These are phyloP conservation scores for Wickerhamiella qilinensis DNA, from an alignment of 805 yeast species.

Conservation along the genomic window DNA sequence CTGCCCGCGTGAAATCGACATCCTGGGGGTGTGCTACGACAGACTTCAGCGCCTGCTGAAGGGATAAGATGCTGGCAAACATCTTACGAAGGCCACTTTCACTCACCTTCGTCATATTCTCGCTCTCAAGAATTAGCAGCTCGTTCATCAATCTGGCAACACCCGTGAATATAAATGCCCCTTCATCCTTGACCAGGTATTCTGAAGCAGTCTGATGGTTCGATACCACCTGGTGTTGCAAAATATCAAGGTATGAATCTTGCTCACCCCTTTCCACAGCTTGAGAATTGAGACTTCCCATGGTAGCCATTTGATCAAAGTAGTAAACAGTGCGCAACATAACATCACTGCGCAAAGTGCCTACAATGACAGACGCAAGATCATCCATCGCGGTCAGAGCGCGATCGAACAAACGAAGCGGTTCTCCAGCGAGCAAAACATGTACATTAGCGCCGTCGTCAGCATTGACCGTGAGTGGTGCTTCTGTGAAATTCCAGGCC, in stretches of 20 bases:
- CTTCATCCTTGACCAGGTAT: constrained; percentile 18
- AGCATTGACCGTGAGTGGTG: neutral
- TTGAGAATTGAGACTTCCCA: constrained; percentile 36
- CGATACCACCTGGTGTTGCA: constrained; percentile 33
- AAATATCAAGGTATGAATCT: constrained; percentile 35
- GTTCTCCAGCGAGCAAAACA: neutral
- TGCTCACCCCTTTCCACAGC: constrained; percentile 25
- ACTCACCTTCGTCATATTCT: constrained; percentile 34
- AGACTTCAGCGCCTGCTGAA: constrained; percentile 54
- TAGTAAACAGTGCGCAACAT: constrained; percentile 37
- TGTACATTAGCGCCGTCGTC: neutral
- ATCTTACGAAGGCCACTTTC: constrained; percentile 43
- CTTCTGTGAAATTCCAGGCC: neutral
- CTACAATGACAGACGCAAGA: neutral
- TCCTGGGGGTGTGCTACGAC: constrained; percentile 35
- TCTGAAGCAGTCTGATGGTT: constrained; percentile 29
- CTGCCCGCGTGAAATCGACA: constrained; percentile 37
- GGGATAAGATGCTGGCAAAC: constrained; percentile 42
- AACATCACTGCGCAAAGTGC: constrained; percentile 38
- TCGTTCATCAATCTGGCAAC: constrained; percentile 35
- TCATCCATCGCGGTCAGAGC: neutral
- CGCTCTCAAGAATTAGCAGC: constrained; percentile 36
- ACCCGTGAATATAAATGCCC: constrained; percentile 29
- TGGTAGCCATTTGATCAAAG: constrained; percentile 32
- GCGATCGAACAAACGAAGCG: neutral